Evolutionary conservation across 2,329 filamentous ascomycete species (phyloP).

Genomic region (Lithohypha guttulata): DNA sequence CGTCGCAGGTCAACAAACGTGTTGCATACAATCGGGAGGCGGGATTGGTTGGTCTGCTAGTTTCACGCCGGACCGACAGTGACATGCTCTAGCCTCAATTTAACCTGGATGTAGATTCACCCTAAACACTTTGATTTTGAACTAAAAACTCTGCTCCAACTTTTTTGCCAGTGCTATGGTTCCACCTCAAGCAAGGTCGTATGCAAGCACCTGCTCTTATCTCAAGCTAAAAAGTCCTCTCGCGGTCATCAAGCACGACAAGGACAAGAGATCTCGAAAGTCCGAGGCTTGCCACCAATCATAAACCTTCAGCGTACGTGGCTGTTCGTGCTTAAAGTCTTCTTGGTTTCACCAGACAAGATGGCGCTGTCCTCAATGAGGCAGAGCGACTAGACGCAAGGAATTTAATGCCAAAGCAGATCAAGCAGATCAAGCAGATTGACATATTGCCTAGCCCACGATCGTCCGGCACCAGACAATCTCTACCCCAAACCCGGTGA

Average conservation of each 20-base stretch:
- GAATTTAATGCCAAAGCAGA: too few relatives aligned
- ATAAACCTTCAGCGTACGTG: neutral
- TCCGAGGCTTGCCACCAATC: constrained; percentile 1
- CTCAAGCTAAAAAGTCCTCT: constrained; percentile 2
- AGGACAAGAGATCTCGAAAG: neutral
- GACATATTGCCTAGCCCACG: too few relatives aligned
- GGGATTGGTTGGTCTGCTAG: constrained; percentile 7
- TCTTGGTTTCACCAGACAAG: neutral
- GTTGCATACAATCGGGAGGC: neutral
- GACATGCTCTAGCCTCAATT: constrained; percentile 2
- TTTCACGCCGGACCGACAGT: neutral
- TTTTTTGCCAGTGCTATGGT: neutral
- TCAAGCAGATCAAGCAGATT: too few relatives aligned
- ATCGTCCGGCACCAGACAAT: too few relatives aligned
- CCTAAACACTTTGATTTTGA: too few relatives aligned
- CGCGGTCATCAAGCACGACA: neutral
- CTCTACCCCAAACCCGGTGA: too few relatives aligned
- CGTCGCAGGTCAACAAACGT: too few relatives aligned
- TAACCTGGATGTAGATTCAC: too few relatives aligned
- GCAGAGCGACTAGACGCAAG: too few relatives aligned
- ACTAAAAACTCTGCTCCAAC: neutral
- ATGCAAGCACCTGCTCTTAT: constrained; percentile 4
- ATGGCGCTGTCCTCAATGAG: neutral
- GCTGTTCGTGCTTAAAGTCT: neutral
- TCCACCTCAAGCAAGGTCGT: neutral